Percentiles rank a stretch among this genome's conserved stretches.
Conservation (phyloP, 257 asterid genomes). For the Solanum okadae region DNA sequence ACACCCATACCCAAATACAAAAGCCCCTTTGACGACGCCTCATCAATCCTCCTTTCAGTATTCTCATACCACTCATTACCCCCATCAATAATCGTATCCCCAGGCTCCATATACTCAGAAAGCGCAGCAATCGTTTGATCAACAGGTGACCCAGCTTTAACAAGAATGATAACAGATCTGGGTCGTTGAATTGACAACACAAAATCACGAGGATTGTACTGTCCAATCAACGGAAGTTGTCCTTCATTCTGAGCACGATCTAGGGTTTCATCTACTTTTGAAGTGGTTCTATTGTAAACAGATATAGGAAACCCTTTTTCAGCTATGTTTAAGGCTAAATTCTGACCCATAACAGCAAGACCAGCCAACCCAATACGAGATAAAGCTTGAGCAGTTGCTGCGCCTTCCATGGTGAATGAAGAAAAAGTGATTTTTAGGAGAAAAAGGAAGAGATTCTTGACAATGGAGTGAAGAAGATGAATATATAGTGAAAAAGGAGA, state of each 20-base stretch:
- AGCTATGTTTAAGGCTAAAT: slow-evolving; percentile 80
- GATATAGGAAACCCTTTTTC: slow-evolving; percentile 88
- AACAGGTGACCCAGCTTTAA: slow-evolving; percentile 91
- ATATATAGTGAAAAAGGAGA: not conserved
- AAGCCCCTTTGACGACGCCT: slow-evolving; percentile 37
- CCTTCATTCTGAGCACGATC: slow-evolving; percentile 83
- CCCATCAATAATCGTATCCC: slow-evolving; percentile 84
- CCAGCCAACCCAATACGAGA: slow-evolving; percentile 77
- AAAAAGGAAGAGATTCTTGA: not conserved
- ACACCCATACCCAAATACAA: slow-evolving; percentile 91
- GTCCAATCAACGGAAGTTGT: slow-evolving; percentile 56
- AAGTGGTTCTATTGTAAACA: slow-evolving; percentile 63
- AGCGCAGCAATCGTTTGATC: slow-evolving; percentile 82
- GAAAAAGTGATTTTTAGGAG: not conserved
- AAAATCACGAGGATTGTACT: slow-evolving; percentile 61
- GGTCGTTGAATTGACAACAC: slow-evolving; percentile 62
- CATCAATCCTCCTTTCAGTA: slow-evolving; percentile 63
- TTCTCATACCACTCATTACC: slow-evolving; percentile 98
- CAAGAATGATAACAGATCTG: slow-evolving; percentile 73
- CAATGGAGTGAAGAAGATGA: not conserved
- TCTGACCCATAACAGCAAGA: slow-evolving; percentile 87
- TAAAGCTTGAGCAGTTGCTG: slow-evolving; percentile 25
- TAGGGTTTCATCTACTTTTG: slow-evolving; percentile 75
- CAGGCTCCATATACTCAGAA: slow-evolving; percentile 75
- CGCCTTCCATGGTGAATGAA: slow-evolving; percentile 20